phyloP scores from a whole-genome alignment of 1,284 basidiomycete genomes.

The Cutaneotrichosporon daszewskae region DNA sequence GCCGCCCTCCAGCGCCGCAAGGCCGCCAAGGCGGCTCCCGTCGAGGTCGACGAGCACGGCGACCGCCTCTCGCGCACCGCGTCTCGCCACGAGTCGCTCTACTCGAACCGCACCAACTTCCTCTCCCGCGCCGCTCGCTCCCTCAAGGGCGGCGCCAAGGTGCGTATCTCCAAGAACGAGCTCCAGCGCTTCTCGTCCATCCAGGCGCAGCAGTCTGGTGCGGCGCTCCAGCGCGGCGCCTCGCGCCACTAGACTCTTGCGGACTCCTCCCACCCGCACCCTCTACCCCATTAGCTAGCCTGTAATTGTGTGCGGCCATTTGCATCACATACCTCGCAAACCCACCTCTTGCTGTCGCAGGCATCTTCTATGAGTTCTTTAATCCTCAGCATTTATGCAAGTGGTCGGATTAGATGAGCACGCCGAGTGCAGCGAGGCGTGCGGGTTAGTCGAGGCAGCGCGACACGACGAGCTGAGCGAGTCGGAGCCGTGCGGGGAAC shows the following conservation, averaged over 20 bases:
- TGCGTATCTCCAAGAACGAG: slow-evolving; percentile 50
- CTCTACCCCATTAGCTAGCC: slow-evolving; percentile 13
- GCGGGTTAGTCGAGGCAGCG: too few relatives aligned
- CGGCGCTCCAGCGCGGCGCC: slow-evolving; percentile 38
- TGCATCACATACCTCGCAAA: slow-evolving; percentile 17
- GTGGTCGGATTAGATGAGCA: slow-evolving; percentile 18
- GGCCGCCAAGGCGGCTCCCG: slow-evolving; percentile 51
- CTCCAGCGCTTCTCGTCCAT: slow-evolving; percentile 48
- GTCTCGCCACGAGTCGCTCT: slow-evolving; percentile 88
- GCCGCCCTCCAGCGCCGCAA: slow-evolving; percentile 69
- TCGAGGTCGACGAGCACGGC: slow-evolving; percentile 54
- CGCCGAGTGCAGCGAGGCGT: neutral
- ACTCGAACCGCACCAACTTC: slow-evolving; percentile 53
- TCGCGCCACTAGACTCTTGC: slow-evolving; percentile 22
- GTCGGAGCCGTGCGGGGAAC: too few relatives aligned
- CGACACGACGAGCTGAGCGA: too few relatives aligned
- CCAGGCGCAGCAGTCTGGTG: slow-evolving; percentile 49
- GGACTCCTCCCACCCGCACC: slow-evolving; percentile 6
- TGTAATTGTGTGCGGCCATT: slow-evolving; percentile 22
- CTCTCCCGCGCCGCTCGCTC: slow-evolving; percentile 37
- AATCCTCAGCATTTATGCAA: slow-evolving; percentile 22
- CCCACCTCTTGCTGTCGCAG: too few relatives aligned
- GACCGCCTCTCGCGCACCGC: slow-evolving; percentile 78
- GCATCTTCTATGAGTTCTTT: slow-evolving; percentile 17
- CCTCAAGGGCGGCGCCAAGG: slow-evolving; percentile 44